A percentile compares a stretch with the other conserved stretches of the same genome.
phyloP scores from a whole-genome alignment of 257 asterid species.

The Prunella vulgaris region DNA sequence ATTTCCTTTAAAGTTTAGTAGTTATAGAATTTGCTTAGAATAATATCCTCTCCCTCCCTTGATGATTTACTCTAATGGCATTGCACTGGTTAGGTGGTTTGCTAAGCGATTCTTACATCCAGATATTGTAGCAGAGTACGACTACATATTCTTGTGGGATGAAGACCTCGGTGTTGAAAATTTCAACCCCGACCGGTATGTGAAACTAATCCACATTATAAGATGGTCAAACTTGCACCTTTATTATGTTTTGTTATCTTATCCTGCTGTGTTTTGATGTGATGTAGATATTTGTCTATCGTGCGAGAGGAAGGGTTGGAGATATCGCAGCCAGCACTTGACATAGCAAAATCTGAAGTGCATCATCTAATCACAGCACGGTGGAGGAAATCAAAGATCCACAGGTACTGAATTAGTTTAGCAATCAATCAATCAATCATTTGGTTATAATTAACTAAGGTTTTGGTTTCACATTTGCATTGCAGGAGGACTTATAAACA shows the following conservation, averaged over 20 bases:
- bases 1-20: neutral
- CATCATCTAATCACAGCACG: constrained; percentile 90
- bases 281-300: constrained; percentile 60
- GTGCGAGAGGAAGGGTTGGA: constrained; percentile 71
- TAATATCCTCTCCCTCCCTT: no score
- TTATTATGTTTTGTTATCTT: no score
- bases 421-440: no score
- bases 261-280: neutral
- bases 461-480: no score
- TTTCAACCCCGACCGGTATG: constrained; percentile 62
- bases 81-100: constrained; percentile 66
- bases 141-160: constrained; percentile 71
- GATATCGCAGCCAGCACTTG: constrained; percentile 93
- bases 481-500: constrained; percentile 64
- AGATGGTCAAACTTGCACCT: no score
- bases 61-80: no score
- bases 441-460: no score
- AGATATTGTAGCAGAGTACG: constrained; percentile 59
- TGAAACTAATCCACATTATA: no score
- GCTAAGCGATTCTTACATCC: constrained; percentile 82
- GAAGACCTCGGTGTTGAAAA: constrained; percentile 80
- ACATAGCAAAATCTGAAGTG: constrained; percentile 55
- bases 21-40: no score
- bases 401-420: constrained; percentile 35
- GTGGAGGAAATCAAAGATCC: constrained; percentile 49